Conservation (phyloP, 2,329 filamentous ascomycete species). For the Trichoderma atrobrunneum region DNA sequence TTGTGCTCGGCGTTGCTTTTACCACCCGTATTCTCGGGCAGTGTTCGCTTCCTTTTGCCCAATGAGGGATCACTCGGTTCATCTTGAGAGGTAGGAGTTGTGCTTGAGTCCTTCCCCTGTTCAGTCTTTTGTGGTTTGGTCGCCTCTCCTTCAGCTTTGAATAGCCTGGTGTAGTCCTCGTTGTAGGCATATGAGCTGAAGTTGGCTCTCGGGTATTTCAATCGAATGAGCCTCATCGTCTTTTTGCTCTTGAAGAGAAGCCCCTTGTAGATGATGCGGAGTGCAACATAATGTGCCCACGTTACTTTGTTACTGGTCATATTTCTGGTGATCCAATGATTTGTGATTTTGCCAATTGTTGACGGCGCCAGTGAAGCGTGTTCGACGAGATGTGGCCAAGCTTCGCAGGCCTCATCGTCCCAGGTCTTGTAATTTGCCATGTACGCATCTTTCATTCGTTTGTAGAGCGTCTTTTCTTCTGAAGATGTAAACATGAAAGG, state of each 20-base stretch:
- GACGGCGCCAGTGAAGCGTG: conserved; percentile 9
- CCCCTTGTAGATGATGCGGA: conserved; percentile 17
- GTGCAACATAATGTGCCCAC: conserved; percentile 16
- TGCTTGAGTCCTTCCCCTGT: not conserved
- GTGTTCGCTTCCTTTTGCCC: not conserved
- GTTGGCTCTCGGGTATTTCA: conserved; percentile 13
- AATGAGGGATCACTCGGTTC: not conserved
- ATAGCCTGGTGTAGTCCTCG: not conserved
- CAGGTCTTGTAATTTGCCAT: not conserved
- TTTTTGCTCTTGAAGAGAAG: conserved; percentile 10
- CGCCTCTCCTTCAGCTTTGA: not conserved
- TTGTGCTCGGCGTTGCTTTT: not conserved
- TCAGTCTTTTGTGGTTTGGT: not conserved
- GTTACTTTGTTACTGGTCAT: not conserved
- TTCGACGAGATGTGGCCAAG: conserved; percentile 16
- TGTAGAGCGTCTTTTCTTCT: conserved; percentile 8
- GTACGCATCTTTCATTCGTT: not conserved
- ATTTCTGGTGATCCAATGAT: not conserved
- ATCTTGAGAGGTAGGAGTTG: too few species aligned
- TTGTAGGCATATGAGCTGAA: not conserved
- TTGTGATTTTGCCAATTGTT: conserved; percentile 17
- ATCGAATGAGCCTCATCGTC: not conserved
- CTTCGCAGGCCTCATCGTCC: conserved; percentile 3
- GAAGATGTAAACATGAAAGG: not conserved
- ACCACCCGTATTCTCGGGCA: not conserved